Percentiles rank a stretch among this genome's conserved stretches.
These are phyloP conservation scores for Aspergillus conjunctus DNA, from an alignment of 495 filamentous ascomycete genomes.

Conservation along the genomic window DNA sequence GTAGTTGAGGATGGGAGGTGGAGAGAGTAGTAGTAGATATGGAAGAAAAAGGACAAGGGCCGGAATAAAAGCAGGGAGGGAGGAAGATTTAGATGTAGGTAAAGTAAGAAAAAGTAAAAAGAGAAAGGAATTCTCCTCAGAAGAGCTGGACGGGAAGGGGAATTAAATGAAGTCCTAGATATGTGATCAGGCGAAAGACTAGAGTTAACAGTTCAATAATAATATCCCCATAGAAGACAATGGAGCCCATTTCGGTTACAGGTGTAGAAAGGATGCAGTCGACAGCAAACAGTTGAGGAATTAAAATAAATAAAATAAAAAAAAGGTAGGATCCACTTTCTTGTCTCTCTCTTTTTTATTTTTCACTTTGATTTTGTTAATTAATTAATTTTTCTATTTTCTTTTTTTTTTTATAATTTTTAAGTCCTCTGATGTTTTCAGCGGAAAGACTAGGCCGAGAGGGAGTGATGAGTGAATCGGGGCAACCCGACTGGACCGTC, in stretches of 20 bases:
- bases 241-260: constrained; percentile 46
- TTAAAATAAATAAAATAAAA: no score
- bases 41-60: constrained; percentile 13
- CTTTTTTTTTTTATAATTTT: constrained; percentile 21
- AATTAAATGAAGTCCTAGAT: constrained; percentile 35
- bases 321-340: constrained; percentile 21
- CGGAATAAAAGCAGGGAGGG: constrained; percentile 18
- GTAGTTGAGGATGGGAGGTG: constrained; percentile 11
- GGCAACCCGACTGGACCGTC: constrained; percentile 34
- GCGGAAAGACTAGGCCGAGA: constrained; percentile 23
- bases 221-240: constrained; percentile 28
- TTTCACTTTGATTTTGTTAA: constrained; percentile 17
- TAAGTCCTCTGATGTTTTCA: constrained; percentile 25
- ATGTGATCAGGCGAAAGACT: constrained; percentile 48
- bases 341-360: constrained; percentile 15
- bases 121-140: constrained; percentile 24
- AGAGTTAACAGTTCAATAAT: constrained; percentile 39
- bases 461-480: constrained; percentile 34
- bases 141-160: constrained; percentile 36
- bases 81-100: constrained; percentile 10
- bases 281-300: constrained; percentile 42
- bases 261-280: constrained; percentile 47
- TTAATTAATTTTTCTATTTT: constrained; percentile 23
- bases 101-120: constrained; percentile 23
- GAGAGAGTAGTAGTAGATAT: constrained; percentile 9